phyloP scores from a whole-genome alignment of 495 filamentous ascomycete species.

The Penicillium antarcticum region DNA sequence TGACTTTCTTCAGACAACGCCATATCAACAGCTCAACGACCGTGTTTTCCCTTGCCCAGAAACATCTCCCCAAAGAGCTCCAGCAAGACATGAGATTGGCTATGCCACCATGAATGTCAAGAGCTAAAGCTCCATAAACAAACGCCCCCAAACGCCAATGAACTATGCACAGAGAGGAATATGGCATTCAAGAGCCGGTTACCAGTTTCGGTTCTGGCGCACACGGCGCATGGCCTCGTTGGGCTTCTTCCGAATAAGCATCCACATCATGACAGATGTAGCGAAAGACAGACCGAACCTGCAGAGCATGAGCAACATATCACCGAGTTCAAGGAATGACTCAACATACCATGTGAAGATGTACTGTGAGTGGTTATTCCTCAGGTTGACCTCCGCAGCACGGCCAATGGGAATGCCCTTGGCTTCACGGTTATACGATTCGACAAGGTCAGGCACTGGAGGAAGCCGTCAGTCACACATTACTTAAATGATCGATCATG shows the following conservation, averaged over 20 bases:
- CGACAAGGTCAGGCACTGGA: conserved; percentile 72
- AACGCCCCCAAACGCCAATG: conserved; percentile 25
- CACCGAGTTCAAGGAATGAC: neutral
- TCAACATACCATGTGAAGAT: conserved; percentile 90
- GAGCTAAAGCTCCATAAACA: conserved; percentile 6
- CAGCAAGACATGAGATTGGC: conserved; percentile 77
- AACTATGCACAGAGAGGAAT: conserved; percentile 8
- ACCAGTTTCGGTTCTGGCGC: conserved; percentile 80
- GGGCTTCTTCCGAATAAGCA: conserved; percentile 83
- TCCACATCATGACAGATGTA: conserved; percentile 91
- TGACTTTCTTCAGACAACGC: conserved; percentile 64
- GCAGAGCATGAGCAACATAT: conserved; percentile 18
- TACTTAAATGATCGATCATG: neutral
- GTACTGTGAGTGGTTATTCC: conserved; percentile 96
- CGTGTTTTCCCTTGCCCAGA: conserved; percentile 78
- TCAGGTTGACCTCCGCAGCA: conserved; percentile 83
- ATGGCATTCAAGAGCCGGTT: conserved; percentile 14
- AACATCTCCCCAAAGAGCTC: conserved; percentile 76
- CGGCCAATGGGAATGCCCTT: conserved; percentile 93
- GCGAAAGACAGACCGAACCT: conserved; percentile 89
- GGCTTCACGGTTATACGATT: conserved; percentile 63
- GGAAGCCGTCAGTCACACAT: conserved; percentile 13
- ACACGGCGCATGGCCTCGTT: conserved; percentile 69
- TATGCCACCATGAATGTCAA: conserved; percentile 44
- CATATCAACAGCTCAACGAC: conserved; percentile 69